phyloP scores from a whole-genome alignment of 257 asterid species.

The Solanum lycopersicoides region DNA sequence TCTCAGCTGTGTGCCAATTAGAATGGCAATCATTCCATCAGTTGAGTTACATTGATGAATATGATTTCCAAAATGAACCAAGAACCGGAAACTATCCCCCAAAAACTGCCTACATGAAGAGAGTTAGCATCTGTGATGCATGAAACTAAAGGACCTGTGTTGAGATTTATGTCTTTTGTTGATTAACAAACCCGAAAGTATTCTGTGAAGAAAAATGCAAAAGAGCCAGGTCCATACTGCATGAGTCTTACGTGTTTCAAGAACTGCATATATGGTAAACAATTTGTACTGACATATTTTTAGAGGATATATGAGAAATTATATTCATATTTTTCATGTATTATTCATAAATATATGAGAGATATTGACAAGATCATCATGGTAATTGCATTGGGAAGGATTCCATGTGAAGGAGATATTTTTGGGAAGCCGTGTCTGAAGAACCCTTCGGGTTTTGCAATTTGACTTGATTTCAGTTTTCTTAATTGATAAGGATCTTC shows the following conservation, averaged over 20 bases:
- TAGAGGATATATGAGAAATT: background rate
- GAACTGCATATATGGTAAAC: background rate
- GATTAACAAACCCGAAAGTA: background rate
- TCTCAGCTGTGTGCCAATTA: background rate
- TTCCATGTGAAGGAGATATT: background rate
- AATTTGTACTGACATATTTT: background rate
- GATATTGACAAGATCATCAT: background rate
- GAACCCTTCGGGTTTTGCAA: background rate
- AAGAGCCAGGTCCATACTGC: background rate
- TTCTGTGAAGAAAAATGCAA: background rate
- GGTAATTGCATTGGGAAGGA: background rate
- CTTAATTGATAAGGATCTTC: too few species aligned
- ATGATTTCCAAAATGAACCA: background rate
- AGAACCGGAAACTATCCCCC: background rate
- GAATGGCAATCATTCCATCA: background rate
- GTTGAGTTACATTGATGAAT: background rate
- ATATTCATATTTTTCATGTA: background rate
- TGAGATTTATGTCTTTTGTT: background rate
- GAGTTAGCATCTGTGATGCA: background rate
- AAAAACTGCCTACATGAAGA: background rate
- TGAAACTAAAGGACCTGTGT: background rate
- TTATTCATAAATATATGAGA: background rate
- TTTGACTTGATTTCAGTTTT: background rate
- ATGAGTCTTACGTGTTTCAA: background rate
- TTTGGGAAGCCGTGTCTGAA: background rate